A percentile compares a stretch with the other conserved stretches of the same genome.
Evolutionary conservation across 2,329 filamentous ascomycete genomes (phyloP).

Genomic region (Graphiopsis chlorocephala): DNA sequence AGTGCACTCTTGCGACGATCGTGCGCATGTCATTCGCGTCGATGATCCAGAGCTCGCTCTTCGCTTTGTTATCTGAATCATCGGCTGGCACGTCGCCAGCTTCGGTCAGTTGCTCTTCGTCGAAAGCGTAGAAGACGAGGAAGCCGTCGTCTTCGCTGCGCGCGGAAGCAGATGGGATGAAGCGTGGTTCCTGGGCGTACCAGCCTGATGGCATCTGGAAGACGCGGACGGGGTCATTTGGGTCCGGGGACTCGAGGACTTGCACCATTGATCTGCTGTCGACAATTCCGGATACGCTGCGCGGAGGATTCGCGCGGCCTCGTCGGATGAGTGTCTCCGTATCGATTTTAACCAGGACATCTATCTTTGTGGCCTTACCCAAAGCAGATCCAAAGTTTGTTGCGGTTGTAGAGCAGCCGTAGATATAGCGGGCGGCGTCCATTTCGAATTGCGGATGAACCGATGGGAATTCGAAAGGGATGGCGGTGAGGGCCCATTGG

Average conservation of each 20-base stretch:
- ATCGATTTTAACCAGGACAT: constrained; percentile 63
- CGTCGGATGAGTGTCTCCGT: constrained; percentile 51
- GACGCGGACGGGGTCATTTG: constrained; percentile 51
- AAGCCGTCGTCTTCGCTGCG: constrained; percentile 63
- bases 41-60: constrained; percentile 66
- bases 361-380: constrained; percentile 65
- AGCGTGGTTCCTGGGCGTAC: constrained; percentile 66
- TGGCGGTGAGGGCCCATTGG: constrained; percentile 63
- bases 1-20: constrained; percentile 55
- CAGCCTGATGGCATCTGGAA: constrained; percentile 61
- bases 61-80: constrained; percentile 37
- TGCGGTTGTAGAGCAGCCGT: constrained; percentile 62
- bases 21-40: constrained; percentile 62
- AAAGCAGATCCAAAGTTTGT: constrained; percentile 59
- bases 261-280: constrained; percentile 56
- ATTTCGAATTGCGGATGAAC: constrained; percentile 56
- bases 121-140: constrained; percentile 67
- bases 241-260: constrained; percentile 47
- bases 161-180: constrained; percentile 47
- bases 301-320: constrained; percentile 41
- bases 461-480: constrained; percentile 68
- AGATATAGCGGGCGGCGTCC: constrained; percentile 59
- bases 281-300: constrained; percentile 58
- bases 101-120: constrained; percentile 58
- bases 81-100: constrained; percentile 37